These are phyloP conservation scores for Suillus variegatus DNA, from an alignment of 768 basidiomycete genomes.

Conservation along the genomic window DNA sequence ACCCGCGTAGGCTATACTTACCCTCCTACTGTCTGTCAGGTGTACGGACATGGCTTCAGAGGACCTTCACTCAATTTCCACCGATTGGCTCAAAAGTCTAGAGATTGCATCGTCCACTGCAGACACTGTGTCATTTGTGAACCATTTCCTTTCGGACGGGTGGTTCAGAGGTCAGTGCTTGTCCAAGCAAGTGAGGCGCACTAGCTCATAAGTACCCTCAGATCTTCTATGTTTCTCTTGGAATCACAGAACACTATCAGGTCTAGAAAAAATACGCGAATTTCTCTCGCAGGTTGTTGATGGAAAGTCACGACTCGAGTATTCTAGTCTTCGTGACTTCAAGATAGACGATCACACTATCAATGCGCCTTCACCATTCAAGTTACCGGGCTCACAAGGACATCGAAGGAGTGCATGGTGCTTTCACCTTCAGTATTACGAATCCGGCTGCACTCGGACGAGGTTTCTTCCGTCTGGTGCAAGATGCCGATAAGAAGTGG, in stretches of 20 bases:
- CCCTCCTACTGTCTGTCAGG: background rate
- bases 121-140: background rate
- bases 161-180: slow-evolving; percentile 4
- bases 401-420: background rate
- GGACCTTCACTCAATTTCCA: background rate
- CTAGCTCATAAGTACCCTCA: background rate
- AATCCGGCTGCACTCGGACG: background rate
- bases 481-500: slow-evolving; percentile 45
- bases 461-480: slow-evolving; percentile 56
- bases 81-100: background rate
- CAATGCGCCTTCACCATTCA: background rate
- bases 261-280: background rate
- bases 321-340: slow-evolving; percentile 1
- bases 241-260: background rate
- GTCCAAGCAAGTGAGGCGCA: background rate
- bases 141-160: background rate
- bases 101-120: background rate
- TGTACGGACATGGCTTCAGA: background rate
- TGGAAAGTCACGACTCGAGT: background rate
- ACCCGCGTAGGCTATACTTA: background rate
- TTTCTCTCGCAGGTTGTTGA: background rate
- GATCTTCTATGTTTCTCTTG: slow-evolving; percentile 2
- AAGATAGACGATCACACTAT: slow-evolving; percentile 1
- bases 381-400: background rate
- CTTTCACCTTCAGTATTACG: slow-evolving; percentile 1